These are phyloP conservation scores for Candida labiduridarum DNA, from an alignment of 1,139 yeast species.

Conservation along the genomic window DNA sequence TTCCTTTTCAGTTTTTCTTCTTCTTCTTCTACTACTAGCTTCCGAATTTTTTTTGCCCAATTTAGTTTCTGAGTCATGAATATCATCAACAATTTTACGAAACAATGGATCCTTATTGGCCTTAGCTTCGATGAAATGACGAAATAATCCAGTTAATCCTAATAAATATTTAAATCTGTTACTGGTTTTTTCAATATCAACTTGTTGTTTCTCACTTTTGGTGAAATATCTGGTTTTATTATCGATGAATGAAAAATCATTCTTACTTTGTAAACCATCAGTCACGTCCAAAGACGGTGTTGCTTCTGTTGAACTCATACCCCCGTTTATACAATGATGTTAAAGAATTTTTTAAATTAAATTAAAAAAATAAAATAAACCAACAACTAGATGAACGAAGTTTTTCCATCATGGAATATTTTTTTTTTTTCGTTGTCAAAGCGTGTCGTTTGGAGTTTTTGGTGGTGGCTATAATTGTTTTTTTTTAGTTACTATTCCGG, in stretches of 20 bases:
- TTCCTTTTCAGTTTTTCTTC: slow-evolving; percentile 67
- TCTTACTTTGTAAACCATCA: slow-evolving; percentile 13
- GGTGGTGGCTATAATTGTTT: too few relatives aligned
- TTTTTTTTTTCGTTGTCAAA: too few relatives aligned
- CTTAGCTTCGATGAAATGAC: slow-evolving; percentile 67
- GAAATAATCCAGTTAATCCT: slow-evolving; percentile 67
- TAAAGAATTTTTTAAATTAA: too few relatives aligned
- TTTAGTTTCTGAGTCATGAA: slow-evolving; percentile 33
- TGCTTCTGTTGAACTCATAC: slow-evolving; percentile 10
- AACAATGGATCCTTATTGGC: slow-evolving; percentile 66
- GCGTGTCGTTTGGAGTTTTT: too few relatives aligned
- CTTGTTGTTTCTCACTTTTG: slow-evolving; percentile 46
- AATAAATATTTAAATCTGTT: slow-evolving; percentile 66
- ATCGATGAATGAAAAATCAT: slow-evolving; percentile 18
- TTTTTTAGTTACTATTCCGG: too few relatives aligned
- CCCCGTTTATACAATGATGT: background rate
- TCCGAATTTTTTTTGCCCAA: slow-evolving; percentile 15
- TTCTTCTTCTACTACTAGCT: slow-evolving; percentile 35
- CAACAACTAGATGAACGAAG: background rate
- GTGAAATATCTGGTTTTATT: slow-evolving; percentile 43
- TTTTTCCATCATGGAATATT: background rate
- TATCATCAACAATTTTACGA: slow-evolving; percentile 45
- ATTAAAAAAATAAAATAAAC: background rate
- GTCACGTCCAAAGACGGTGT: slow-evolving; percentile 24
- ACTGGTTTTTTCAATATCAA: slow-evolving; percentile 57